phyloP scores from a whole-genome alignment of 768 basidiomycete species.

The Plicaturopsis crispa region DNA sequence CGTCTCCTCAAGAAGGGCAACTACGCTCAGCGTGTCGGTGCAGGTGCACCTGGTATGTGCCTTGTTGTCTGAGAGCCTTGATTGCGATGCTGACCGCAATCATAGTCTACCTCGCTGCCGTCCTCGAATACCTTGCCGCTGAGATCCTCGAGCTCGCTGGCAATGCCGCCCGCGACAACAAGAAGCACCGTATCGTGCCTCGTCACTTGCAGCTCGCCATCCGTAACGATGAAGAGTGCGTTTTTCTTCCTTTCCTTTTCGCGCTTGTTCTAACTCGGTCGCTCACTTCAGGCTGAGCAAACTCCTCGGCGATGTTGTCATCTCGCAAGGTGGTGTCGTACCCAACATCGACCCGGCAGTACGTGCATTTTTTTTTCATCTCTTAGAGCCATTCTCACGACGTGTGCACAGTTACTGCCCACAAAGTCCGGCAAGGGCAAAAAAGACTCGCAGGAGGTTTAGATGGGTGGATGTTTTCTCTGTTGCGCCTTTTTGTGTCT shows the following conservation, averaged over 20 bases:
- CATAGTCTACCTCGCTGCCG: conserved; percentile 84
- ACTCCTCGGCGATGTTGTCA: conserved; percentile 76
- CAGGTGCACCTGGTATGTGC: conserved; percentile 70
- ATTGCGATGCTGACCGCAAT: background rate
- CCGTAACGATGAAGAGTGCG: conserved; percentile 86
- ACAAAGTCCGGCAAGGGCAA: conserved; percentile 46
- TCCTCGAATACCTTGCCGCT: conserved; percentile 87
- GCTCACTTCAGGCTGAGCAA: conserved; percentile 44
- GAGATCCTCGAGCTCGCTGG: conserved; percentile 94
- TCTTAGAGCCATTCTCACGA: background rate
- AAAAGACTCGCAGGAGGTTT: conserved; percentile 43
- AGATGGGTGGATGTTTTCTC: conserved; percentile 8
- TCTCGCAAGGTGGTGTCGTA: conserved; percentile 93
- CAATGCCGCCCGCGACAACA: conserved; percentile 84
- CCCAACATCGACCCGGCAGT: conserved; percentile 70
- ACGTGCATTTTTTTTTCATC: conserved; percentile 18
- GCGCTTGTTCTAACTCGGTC: conserved; percentile 2
- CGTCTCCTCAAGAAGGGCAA: conserved; percentile 82
- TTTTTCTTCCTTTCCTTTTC: conserved; percentile 2
- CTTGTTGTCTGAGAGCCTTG: background rate
- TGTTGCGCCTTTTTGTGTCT: background rate
- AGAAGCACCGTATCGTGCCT: conserved; percentile 93
- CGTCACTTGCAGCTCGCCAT: conserved; percentile 93
- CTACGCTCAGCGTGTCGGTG: conserved; percentile 82
- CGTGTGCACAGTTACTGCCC: conserved; percentile 27